Evolutionary conservation across 2,329 filamentous ascomycete genomes (phyloP), one percentile per base, ranked within the genome.

Genomic region (Colletotrichum sp.): DNA sequence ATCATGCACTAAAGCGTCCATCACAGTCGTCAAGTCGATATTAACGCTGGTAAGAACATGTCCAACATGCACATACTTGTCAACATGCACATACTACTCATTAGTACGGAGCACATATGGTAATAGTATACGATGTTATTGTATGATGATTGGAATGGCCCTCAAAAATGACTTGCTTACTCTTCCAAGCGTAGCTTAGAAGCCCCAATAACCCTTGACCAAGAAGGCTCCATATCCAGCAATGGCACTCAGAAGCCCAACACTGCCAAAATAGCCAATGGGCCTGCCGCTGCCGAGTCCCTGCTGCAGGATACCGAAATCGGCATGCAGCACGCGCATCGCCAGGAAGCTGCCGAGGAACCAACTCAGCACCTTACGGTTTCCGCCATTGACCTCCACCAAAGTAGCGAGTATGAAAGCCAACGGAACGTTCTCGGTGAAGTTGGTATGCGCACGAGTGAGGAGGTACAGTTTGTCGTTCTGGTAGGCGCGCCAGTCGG

Each of bases 181-280:
- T 52, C n/a, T 21, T 7, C 3, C 12, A 13, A 52, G 43, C 43
- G 10, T 8, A 34, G 21, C 30, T 66, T 10, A 74, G 21, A 60
- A 55, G 7, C 68, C 72, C 72, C 68, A 74, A 7, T 72, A 74
- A 3, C 68, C 72, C 60, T 74, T 75, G 21, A 67, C 68, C 8
- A 75, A 24, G 21, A 52, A 75, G 7, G 68, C 72, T 3, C 61
- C 61, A 12, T 72, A 74, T 32, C 48, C 72, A 4, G 68, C 68
- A 8, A 71, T n/a, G 4, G 52, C 55, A 8, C 60, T 55, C 12
- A 75, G 16, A 6, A 75, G 24, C 9, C 72, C 61, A 21, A 75
- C 55, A 39, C 36, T 75, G 16, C 61, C 72, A 21, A 43, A 72
- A 14, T 61, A 75, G 4, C 68, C 72, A n/a, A 72, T 14, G 6